Evolutionary conservation across 2,329 filamentous ascomycete genomes (phyloP), one percentile per base, ranked within the genome.

Genomic region (Cladophialophora exuberans): DNA sequence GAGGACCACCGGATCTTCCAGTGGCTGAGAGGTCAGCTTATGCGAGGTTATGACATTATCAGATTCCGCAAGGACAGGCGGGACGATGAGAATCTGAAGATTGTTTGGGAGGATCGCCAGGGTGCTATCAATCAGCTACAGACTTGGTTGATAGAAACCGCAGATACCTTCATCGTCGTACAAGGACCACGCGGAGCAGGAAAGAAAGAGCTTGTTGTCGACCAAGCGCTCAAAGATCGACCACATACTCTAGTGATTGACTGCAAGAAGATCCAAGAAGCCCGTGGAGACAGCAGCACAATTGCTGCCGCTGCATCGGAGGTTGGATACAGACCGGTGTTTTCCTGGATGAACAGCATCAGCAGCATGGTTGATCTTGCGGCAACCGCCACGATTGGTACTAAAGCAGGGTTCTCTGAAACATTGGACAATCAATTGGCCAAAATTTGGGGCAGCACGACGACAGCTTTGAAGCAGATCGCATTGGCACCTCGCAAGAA

Each of bases 301-400:
- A 96, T 99, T 65, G 84, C 84, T 57, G 85, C 87, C 35, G 85
- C 94, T 4, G 94, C 93, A 1, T 75, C 79, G 1, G 84, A 92
- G 61, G 92, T 97, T 44, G 93, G 94, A 6, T 97, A 97, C 69
- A 81, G 89, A 6, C 94, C 94, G 0, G 85, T 99, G 0, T 99
- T 99, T 70, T 95, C 90, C 0, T 97, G 92, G 89, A 88, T 95
- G 74, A 97, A 97, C 72, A 96, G 86, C 66, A 84, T 97, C 62
- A 96, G 89, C 72, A 96, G 91, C 69, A 83, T 97, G 73, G 79
- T 96, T 61, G 94, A 97, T 65, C 82, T 97, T 31, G 94, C 93
- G 18, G 90, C 94, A 1, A 93, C 97, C 70, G 89, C 92, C 64
- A 94, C 94, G 10, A 96, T 93, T 17, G 93, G 93, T 10, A 89